Percentiles rank a stretch among this genome's conserved stretches.
phyloP scores from a whole-genome alignment of 306 rosid genomes.

The Sicyos baderoa region DNA sequence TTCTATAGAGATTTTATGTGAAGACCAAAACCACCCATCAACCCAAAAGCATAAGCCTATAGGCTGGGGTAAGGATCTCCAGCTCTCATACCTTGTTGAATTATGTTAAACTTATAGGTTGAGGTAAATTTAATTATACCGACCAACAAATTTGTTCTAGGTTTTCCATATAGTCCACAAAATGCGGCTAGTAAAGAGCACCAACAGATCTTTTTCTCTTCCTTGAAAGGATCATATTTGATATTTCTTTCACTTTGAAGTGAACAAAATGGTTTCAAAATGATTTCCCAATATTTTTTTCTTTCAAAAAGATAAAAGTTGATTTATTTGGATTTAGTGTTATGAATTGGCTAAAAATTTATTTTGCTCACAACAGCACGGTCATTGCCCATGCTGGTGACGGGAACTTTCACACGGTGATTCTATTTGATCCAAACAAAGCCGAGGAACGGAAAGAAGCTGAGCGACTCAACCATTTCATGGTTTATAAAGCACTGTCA shows the following conservation, averaged over 20 bases:
- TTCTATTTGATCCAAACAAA: slow-evolving; percentile 63
- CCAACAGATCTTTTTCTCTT: no score
- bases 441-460: slow-evolving; percentile 71
- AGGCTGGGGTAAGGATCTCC: no score
- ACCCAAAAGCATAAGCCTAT: no score
- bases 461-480: slow-evolving; percentile 68
- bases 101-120: no score
- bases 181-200: no score
- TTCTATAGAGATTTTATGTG: no score
- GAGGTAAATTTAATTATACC: no score
- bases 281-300: neutral
- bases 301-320: neutral
- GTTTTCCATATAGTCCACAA: no score
- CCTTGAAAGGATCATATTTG: neutral
- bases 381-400: slow-evolving; percentile 95
- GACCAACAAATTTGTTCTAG: no score
- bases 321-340: neutral
- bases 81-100: no score
- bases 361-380: slow-evolving; percentile 44
- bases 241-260: neutral
- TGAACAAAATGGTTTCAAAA: neutral
- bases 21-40: no score
- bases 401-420: slow-evolving; percentile 83
- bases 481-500: slow-evolving; percentile 79
- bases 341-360: slow-evolving; percentile 8